Base-by-base conservation (phyloP, 306 rosid species). In the Prosopis cineraria region DNA sequence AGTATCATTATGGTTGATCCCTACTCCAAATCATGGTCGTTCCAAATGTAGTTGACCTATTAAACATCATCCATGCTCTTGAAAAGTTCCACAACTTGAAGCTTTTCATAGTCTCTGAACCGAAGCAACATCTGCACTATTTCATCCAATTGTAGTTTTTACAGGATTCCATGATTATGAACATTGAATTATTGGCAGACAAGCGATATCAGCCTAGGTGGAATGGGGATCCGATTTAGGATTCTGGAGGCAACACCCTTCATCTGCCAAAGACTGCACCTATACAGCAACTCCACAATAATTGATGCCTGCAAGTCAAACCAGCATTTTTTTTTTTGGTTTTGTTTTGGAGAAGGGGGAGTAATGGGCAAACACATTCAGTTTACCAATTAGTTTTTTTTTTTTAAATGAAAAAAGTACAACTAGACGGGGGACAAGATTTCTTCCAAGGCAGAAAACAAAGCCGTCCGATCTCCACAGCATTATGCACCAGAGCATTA, bases 111-210 rank as follows among this genome's bases (percentile, higher is more conserved):
- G 30, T 3, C 70, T 47, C 72, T 4, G 31, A 13, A 52, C 52
- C 39, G 20, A 59, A 44, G 27, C 71, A 73, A 65, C 39, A 34
- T 39, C 64, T 58, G 41, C 70, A 43, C 75, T 67, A 69, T 77
- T 76, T 65, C 66, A 4, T 56, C 74, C 44, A 73, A 68, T 74
- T 36, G 81, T 44, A 76, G 25, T 68, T 44, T 53, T 64, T 55
- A 55, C 41, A 74, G 33, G 56, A 69, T 68, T 29, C 70, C 20
- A 72, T 37, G 12, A 24, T 10, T 25, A 73, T 36, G 9, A n/a
- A 36, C 20, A 34, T 56, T 30, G 39, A 2, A 55, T 16, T 64
- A 36, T 55, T 39, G 25, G 27, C 50, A 3, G 53, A 73, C 22
- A 72, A 4, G 1, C 11, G 24, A 36, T 24, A 36, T 22, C 19